These are phyloP conservation scores for Chalaropsis ovoidea DNA, from an alignment of 2,329 filamentous ascomycete genomes.

Conservation along the genomic window DNA sequence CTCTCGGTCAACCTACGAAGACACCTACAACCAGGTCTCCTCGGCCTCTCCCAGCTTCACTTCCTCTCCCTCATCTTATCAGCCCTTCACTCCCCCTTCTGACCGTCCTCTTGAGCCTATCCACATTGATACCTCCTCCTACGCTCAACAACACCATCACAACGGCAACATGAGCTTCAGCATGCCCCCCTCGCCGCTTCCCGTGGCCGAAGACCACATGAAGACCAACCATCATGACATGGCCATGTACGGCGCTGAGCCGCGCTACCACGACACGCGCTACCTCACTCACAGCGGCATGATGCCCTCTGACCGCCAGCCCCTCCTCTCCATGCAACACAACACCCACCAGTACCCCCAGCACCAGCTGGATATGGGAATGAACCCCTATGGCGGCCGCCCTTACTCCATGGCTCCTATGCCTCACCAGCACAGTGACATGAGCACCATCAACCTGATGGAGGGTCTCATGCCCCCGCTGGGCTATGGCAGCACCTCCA, in stretches of 20 bases:
- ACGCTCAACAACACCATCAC: constrained; percentile 7
- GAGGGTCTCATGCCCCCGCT: constrained; percentile 2
- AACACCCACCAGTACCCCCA: constrained; percentile 20
- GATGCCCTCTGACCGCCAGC: constrained; percentile 16
- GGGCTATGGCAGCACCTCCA: constrained; percentile 14
- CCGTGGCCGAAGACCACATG: constrained; percentile 5
- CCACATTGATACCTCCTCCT: constrained; percentile 19
- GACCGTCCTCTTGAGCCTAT: constrained; percentile 30
- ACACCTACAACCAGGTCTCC: constrained; percentile 32
- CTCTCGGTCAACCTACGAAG: constrained; percentile 36
- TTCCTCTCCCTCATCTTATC: constrained; percentile 35
- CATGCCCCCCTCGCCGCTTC: constrained; percentile 20
- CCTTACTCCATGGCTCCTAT: constrained; percentile 17
- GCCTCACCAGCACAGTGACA: background rate
- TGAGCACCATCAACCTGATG: background rate
- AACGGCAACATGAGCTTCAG: constrained; percentile 19
- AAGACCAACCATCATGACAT: constrained; percentile 17
- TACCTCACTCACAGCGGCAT: constrained; percentile 11
- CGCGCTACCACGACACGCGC: constrained; percentile 16
- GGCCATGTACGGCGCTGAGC: constrained; percentile 18
- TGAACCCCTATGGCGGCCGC: constrained; percentile 17
- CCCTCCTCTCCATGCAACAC: constrained; percentile 16
- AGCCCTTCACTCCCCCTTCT: constrained; percentile 39
- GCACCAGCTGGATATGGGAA: constrained; percentile 19
- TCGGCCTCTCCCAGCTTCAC: constrained; percentile 35